Evolutionary conservation across 2,329 filamentous ascomycete species (phyloP), one percentile per base, ranked within the genome.

Genomic region (Epichloe sibirici): DNA sequence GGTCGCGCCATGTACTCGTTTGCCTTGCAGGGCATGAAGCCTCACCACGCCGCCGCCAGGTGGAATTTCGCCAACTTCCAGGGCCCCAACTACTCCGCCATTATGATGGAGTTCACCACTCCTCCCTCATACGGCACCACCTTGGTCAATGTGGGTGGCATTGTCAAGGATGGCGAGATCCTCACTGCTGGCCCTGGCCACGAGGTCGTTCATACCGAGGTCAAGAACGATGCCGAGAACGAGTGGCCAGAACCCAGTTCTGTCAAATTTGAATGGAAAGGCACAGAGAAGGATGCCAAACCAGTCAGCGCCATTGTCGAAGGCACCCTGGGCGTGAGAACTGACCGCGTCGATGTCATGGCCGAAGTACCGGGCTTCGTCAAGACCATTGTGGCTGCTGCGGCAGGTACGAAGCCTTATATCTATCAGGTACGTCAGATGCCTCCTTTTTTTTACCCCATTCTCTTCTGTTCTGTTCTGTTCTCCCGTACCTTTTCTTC

Each of bases 41-140:
- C 93, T 42, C 93, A 98, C 69, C 94, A 98, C 67, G 87, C 90
- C 55, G 90, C 91, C 56, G 83, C 87, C 34, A 82, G 80, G 57
- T 98, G 93, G 93, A 95, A 93, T 71, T 98, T 96, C 73, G 77
- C 81, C 69, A 82, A 90, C 71, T 95, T 95, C 74, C 90, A 97
- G 67, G 85, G 88, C 13, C 85, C 89, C 23, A 88, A 76, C 21
- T 86, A 89, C 72, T 93, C 90, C 31, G 91, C 90, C 31, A 72
- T 95, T 58, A 75, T 97, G 74, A 98, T 98, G 93, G 87, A 97
- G 69, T 98, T 84, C 69, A 95, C 83, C 39, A 98, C 93, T 1
- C 94, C 93, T 31, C 88, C 88, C 4, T 96, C 91, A 4, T 98
- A 98, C 65, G 93, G 88, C 37, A 83, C 82, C 49, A 95, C 90